phyloP scores from a whole-genome alignment of 331 rosid species.

The Erythrophleum ivorense region DNA sequence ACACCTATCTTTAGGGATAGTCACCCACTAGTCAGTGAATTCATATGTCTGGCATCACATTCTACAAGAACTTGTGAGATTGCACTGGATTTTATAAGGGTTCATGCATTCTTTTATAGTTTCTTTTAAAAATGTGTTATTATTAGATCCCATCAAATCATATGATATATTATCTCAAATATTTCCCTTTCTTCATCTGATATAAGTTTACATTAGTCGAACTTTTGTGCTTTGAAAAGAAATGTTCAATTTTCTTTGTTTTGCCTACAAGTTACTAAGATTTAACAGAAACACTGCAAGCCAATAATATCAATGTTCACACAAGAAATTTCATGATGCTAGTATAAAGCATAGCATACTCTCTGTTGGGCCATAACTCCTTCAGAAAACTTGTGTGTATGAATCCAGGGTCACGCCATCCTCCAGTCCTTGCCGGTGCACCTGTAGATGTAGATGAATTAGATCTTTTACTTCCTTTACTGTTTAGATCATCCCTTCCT shows the following conservation, averaged over 20 bases:
- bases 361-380: conserved; percentile 85
- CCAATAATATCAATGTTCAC: conserved; percentile 6
- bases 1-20: background rate
- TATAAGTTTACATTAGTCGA: conserved; percentile 1
- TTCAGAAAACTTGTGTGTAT: conserved; percentile 85
- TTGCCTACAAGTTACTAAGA: background rate
- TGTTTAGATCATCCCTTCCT: conserved; percentile 4
- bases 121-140: background rate
- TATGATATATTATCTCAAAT: background rate
- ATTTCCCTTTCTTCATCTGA: background rate
- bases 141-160: conserved; percentile 4
- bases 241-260: background rate
- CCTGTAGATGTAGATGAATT: conserved; percentile 53
- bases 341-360: conserved; percentile 47
- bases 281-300: conserved; percentile 18
- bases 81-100: background rate
- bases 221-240: background rate
- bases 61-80: conserved; percentile 13
- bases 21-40: background rate
- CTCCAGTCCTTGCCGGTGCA: conserved; percentile 92
- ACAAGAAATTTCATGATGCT: conserved; percentile 27
- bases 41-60: background rate
- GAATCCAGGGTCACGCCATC: conserved; percentile 98
- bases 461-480: background rate
- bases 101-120: background rate